These are phyloP conservation scores for Tolypocladium album DNA, from an alignment of 2,329 filamentous ascomycete genomes.

Conservation along the genomic window DNA sequence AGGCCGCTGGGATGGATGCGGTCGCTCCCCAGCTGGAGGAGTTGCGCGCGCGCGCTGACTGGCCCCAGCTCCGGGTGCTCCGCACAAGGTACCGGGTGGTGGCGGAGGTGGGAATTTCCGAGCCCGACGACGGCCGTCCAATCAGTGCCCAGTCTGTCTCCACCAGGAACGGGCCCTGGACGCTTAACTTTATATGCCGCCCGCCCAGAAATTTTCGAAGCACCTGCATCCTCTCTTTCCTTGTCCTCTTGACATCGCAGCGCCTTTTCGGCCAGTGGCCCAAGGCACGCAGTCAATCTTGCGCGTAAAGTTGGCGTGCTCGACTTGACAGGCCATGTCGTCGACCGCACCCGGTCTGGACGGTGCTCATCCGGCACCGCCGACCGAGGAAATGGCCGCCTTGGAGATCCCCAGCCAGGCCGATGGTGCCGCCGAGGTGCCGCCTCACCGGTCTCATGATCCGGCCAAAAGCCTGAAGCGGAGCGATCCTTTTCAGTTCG, in stretches of 20 bases:
- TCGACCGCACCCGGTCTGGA: background rate
- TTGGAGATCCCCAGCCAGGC: slow-evolving; percentile 6
- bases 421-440: slow-evolving; percentile 19
- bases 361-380: slow-evolving; percentile 1
- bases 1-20: background rate
- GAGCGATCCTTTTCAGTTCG: slow-evolving; percentile 90
- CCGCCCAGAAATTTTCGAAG: background rate
- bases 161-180: background rate
- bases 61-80: background rate
- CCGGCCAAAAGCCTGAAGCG: slow-evolving; percentile 69
- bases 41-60: background rate
- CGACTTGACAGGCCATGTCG: background rate
- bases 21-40: background rate
- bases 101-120: background rate
- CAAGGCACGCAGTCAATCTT: background rate
- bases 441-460: slow-evolving; percentile 60
- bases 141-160: background rate
- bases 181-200: background rate
- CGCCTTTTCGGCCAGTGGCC: background rate
- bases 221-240: background rate
- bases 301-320: background rate
- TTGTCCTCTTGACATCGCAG: background rate
- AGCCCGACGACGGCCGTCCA: background rate
- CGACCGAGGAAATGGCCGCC: slow-evolving; percentile 12
- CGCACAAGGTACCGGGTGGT: no score